Percentiles rank a stretch among this genome's conserved stretches.
Conservation (phyloP, 345 rosid genomes). For the Arabidopsis suecica region DNA sequence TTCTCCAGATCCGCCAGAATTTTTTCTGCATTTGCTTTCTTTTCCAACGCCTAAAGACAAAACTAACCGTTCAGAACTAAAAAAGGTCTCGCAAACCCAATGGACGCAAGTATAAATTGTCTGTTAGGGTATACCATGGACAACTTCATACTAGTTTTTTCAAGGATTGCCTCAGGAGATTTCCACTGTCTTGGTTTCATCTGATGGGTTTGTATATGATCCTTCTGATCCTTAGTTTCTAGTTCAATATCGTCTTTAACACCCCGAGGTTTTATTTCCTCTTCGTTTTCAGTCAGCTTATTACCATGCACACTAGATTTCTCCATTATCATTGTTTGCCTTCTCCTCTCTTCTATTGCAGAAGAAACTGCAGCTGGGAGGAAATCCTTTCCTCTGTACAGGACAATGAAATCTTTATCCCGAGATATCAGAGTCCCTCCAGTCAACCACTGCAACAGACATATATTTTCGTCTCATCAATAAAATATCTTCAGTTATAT, state of each 20-base stretch:
- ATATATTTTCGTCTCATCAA: constrained; percentile 36
- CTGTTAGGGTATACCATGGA: constrained; percentile 61
- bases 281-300: constrained; percentile 33
- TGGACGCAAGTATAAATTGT: constrained; percentile 28
- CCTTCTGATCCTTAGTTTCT: constrained; percentile 36
- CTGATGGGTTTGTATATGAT: constrained; percentile 33
- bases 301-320: constrained; percentile 41
- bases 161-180: constrained; percentile 59
- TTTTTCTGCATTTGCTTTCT: constrained; percentile 82
- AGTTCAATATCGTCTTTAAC: constrained; percentile 29
- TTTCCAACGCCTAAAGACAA: constrained; percentile 67
- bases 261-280: constrained; percentile 37
- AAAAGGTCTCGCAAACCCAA: constrained; percentile 26
- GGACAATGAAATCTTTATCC: constrained; percentile 78
- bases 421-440: constrained; percentile 85
- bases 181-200: constrained; percentile 47
- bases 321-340: constrained; percentile 46
- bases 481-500: constrained; percentile 22
- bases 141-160: constrained; percentile 66
- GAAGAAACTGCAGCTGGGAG: constrained; percentile 86
- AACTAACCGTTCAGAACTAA: constrained; percentile 32
- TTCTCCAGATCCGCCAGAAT: constrained; percentile 65
- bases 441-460: constrained; percentile 77
- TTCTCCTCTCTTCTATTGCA: constrained; percentile 80
- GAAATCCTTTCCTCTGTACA: constrained; percentile 97